Conservation (phyloP, 2,329 filamentous ascomycete species). For the Dendryphion nanum region DNA sequence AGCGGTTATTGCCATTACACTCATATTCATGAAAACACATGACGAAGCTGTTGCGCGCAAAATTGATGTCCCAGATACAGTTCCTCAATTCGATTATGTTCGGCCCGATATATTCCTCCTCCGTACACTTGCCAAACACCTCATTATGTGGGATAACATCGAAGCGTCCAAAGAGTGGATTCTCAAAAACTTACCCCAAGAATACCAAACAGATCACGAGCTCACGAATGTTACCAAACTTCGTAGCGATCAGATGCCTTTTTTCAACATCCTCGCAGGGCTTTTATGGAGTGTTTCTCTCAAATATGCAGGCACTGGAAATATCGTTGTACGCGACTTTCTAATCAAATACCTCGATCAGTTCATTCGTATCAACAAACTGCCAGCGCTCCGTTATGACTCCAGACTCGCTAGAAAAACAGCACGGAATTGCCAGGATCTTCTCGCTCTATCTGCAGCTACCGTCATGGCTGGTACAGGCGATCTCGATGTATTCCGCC, state of each 20-base stretch:
- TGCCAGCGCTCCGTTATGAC: constrained; percentile 70
- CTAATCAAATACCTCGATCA: constrained; percentile 82
- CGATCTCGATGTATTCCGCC: constrained; percentile 79
- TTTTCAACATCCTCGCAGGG: constrained; percentile 88
- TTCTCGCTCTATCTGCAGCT: constrained; percentile 76
- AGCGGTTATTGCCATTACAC: constrained; percentile 83
- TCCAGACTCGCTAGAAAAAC: constrained; percentile 79
- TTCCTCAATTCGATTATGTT: constrained; percentile 92
- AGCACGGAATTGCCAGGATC: constrained; percentile 85
- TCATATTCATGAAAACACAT: constrained; percentile 97
- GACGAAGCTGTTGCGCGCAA: constrained; percentile 84
- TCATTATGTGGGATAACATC: constrained; percentile 91
- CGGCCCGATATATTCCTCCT: constrained; percentile 89
- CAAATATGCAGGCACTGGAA: constrained; percentile 50
- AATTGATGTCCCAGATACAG: constrained; percentile 87
- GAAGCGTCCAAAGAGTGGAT: constrained; percentile 74
- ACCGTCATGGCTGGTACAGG: constrained; percentile 96
- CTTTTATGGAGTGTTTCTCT: constrained; percentile 68
- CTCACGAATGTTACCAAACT: constrained; percentile 62
- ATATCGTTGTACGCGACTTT: constrained; percentile 71
- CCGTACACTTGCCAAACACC: constrained; percentile 80
- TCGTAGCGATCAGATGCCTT: constrained; percentile 80
- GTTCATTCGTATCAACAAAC: constrained; percentile 73
- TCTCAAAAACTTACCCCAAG: constrained; percentile 65
- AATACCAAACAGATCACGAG: constrained; percentile 63